phyloP scores from a whole-genome alignment of 2,329 filamentous ascomycete genomes.

The Monilinia vaccinii-corymbosi region DNA sequence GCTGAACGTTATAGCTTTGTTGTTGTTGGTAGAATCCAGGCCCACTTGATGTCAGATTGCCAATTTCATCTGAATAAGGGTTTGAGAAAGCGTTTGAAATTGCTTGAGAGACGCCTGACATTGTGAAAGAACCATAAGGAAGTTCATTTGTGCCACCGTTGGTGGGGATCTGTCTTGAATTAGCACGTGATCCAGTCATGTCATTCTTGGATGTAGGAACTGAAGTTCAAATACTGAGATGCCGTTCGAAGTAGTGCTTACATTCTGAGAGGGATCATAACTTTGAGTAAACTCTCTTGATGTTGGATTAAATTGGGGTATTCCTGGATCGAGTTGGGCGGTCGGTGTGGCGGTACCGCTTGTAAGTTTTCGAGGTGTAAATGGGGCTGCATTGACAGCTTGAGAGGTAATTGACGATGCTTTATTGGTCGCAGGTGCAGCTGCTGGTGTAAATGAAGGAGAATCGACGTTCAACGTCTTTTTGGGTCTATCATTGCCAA shows the following conservation, averaged over 20 bases:
- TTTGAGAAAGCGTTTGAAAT: conserved; percentile 49
- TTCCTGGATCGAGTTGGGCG: conserved; percentile 21
- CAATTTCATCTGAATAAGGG: conserved; percentile 68
- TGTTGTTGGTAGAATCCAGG: conserved; percentile 59
- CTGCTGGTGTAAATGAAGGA: conserved; percentile 78
- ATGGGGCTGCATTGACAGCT: conserved; percentile 79
- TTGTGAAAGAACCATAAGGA: conserved; percentile 58
- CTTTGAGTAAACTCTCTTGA: conserved; percentile 48
- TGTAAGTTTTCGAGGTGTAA: conserved; percentile 58
- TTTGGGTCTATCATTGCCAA: conserved; percentile 40
- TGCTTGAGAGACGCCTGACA: conserved; percentile 45
- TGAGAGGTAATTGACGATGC: conserved; percentile 76
- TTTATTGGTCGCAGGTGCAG: conserved; percentile 43
- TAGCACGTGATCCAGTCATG: conserved; percentile 10
- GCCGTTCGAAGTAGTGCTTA: conserved; percentile 27
- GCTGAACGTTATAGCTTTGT: conserved; percentile 41
- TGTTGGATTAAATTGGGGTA: conserved; percentile 37
- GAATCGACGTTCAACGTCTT: conserved; percentile 92
- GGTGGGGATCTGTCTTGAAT: conserved; percentile 30
- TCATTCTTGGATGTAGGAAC: neutral
- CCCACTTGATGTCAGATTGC: conserved; percentile 40
- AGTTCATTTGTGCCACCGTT: conserved; percentile 43
- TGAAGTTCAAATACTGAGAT: neutral
- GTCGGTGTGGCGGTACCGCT: conserved; percentile 29
- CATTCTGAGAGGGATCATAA: conserved; percentile 43